Evolutionary conservation across 2,329 filamentous ascomycete species (phyloP), one percentile per base, ranked within the genome.

Genomic region (Phoma sp.): DNA sequence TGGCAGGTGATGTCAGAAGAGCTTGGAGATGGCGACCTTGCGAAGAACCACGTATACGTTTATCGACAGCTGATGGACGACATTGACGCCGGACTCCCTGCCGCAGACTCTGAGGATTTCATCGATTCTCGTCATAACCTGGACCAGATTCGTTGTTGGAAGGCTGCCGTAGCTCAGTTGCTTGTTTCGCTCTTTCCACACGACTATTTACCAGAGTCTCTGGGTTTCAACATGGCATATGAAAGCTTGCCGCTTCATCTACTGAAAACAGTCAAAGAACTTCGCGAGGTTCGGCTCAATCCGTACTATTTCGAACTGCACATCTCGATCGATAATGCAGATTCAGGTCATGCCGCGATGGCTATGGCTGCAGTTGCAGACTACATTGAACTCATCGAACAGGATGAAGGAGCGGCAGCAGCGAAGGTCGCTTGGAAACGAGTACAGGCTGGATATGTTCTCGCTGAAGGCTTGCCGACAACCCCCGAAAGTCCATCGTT

Each of bases 1-100:
- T 83, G 80, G 81, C 80, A 73, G 57, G 74, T 82, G 6, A 69
- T 82, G 45, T 80, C 78, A 0, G 81, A 83, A 57, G 81, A 84
- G 57, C 69, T 82, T 6, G 81, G 81, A 0, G 78, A 83, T 58
- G 81, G 81, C 0, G 76, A 82, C 55, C 56, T 77, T 6, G 63
- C 66, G 10, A 78, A 80, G 63, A 77, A 82, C 52, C 81, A 83
- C 51, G 78, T 80, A 0, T 41, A 70, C 3, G 51, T 78, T 2
- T 78, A 73, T 45, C 57, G 64, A 4, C 52, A 73, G 6, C 61
- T 78, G 22, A 63, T 79, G 61, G 17, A 65, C 13, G 62, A 66
- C 21, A 67, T 76, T 39, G 66, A 65, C 10, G 54, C 68, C 7
- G 39, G 57, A 19, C 62, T 78, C 36, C 75, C 77, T 37, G 67